phyloP scores from a whole-genome alignment of 2,329 filamentous ascomycete species.

The Plectosphaerella plurivora region DNA sequence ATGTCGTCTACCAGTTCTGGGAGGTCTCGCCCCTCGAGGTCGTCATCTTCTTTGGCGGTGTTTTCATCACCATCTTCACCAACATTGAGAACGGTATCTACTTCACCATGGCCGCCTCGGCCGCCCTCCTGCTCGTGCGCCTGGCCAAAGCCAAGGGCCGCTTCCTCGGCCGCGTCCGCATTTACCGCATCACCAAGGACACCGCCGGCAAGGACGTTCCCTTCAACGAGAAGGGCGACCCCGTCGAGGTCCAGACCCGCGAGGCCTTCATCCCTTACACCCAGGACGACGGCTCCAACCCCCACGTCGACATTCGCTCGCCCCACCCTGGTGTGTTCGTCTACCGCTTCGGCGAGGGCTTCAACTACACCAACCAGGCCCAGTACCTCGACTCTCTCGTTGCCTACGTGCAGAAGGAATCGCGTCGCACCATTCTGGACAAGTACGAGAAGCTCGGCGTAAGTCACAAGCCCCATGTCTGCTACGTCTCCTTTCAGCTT shows the following conservation, averaged over 20 bases:
- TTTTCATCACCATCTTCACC: constrained; percentile 51
- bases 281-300: constrained; percentile 39
- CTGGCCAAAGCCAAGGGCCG: constrained; percentile 40
- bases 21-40: constrained; percentile 69
- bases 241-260: constrained; percentile 13
- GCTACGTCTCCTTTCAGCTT: too few relatives aligned
- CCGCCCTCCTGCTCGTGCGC: constrained; percentile 37
- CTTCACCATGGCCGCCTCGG: constrained; percentile 37
- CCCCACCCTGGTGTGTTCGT: constrained; percentile 47
- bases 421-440: constrained; percentile 32
- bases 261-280: constrained; percentile 36
- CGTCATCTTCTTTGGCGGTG: constrained; percentile 69
- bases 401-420: constrained; percentile 33
- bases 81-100: constrained; percentile 48
- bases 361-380: constrained; percentile 48
- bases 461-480: constrained; percentile 15
- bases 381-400: constrained; percentile 39
- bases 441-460: constrained; percentile 42
- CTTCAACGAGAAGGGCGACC: constrained; percentile 11
- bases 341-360: constrained; percentile 46
- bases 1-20: constrained; percentile 75
- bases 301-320: constrained; percentile 31
- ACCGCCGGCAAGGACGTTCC: constrained; percentile 11
- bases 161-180: constrained; percentile 36
- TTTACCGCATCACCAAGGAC: constrained; percentile 14